Evolutionary conservation across 2,329 filamentous ascomycete genomes (phyloP).

Genomic region (Penicillium thymicola): DNA sequence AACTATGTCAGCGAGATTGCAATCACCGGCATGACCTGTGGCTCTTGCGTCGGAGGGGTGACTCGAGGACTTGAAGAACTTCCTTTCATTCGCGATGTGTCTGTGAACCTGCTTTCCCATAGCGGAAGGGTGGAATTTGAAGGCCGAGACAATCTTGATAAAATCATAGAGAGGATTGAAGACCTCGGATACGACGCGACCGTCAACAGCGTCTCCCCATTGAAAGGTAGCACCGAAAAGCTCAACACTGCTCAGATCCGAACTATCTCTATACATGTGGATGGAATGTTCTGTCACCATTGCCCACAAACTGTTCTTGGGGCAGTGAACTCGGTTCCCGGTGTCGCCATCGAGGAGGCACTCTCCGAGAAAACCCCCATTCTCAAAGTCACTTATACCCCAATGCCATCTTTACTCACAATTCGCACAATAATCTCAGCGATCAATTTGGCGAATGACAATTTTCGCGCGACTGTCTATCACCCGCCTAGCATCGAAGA

Average conservation of each 20-base stretch:
- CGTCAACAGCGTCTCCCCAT: constrained; percentile 47
- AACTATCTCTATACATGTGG: constrained; percentile 62
- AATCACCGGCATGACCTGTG: constrained; percentile 58
- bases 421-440: constrained; percentile 69
- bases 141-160: constrained; percentile 44
- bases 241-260: constrained; percentile 39
- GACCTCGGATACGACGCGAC: constrained; percentile 64
- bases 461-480: constrained; percentile 67
- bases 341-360: constrained; percentile 37
- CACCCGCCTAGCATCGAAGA: constrained; percentile 83
- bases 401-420: constrained; percentile 66
- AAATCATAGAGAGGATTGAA: constrained; percentile 51
- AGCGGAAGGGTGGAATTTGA: constrained; percentile 49
- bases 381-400: constrained; percentile 67
- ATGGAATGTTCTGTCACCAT: constrained; percentile 72
- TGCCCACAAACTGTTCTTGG: constrained; percentile 55
- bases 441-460: constrained; percentile 64
- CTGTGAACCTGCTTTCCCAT: constrained; percentile 52
- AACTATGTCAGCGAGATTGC: constrained; percentile 46
- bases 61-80: constrained; percentile 47
- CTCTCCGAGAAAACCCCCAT: constrained; percentile 63
- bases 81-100: constrained; percentile 46
- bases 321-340: constrained; percentile 47
- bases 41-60: constrained; percentile 52
- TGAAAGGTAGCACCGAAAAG: constrained; percentile 32